Base-by-base conservation (phyloP, 148 eudicot species). In the Arctostaphylos glauca region DNA sequence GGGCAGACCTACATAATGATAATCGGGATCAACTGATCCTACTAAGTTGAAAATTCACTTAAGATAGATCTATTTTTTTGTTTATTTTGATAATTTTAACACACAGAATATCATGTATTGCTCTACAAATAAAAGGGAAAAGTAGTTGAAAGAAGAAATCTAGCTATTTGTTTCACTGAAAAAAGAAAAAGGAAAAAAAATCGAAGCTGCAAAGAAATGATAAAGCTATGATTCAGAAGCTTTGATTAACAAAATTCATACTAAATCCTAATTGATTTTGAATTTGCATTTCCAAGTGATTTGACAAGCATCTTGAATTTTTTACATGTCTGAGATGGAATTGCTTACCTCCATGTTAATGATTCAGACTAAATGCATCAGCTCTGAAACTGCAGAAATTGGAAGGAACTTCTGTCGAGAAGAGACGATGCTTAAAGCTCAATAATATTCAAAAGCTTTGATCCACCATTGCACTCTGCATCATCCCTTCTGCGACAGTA, bases 401-500 rank as follows among this genome's bases (percentile, higher is more conserved):
- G 71, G 71, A 66, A 25, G 10, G 71, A 16, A 43, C 44, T 66
- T 66, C 71, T 66, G 71, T 66, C 71, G 71, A 66, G 71, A 7
- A 66, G 71, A 5, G 71, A 66, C 7, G 71, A 66, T 66, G 71
- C 71, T 66, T 66, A 66, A 66, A 66, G 44, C 18, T 66, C 71
- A 66, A 66, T 25, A 66, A 66, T n/a, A n/a, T n/a, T 25, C 31
- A 15, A 13, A 5, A 25, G 44, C 43, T 23, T 66, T 2, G 43
- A 1, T 12, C 43, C 71, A 66, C 44, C 41, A 31, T 66, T 66
- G 71, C 71, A 66, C 71, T 12, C 71, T 10, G 71, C 71, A 66
- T 66, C 71, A 66, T 66, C 71, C 15, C 71, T 66, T 43, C 71
- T 66, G 71, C 71, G 71, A 66, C 71, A 66, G 43, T 25, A 66